Evolutionary conservation across 495 filamentous ascomycete genomes (phyloP), one percentile per base, ranked within the genome.

Genomic region (Evansstolkia leycettana): DNA sequence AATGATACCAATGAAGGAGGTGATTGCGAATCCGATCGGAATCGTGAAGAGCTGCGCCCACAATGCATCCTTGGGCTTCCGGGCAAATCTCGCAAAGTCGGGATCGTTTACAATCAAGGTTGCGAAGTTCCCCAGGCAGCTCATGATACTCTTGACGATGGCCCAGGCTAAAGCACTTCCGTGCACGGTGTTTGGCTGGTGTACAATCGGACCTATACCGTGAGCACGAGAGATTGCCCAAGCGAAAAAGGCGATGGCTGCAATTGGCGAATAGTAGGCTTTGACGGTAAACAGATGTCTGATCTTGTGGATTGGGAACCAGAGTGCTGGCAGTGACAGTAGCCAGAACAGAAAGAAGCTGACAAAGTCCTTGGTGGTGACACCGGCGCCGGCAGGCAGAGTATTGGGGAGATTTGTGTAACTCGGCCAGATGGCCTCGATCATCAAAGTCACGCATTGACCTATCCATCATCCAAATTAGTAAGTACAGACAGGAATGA

Each of bases 211-310:
- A 2, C 88, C 88, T 31, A 87, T 69, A 7, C 87, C 88, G 12
- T 87, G 70, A 18, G 88, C 87, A 18, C 81, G 76, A 36, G 84
- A 73, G 27, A 94, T 73, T 7, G 84, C 72, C 87, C 88, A 95
- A 43, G 87, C 86, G 57, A 94, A 85, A 67, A 88, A 94, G 15
- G 82, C 73, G 36, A 94, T 69, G 28, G 82, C 87, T 17, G 86
- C 86, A 27, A 71, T 67, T 0, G 88, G 88, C 2, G 92, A 88
- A 41, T 92, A 76, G 50, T 74, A 82, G 5, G 86, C 72, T 61
- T 95, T 95, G 48, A 82, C 83, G 13, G 88, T 94, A 55, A 95
- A 95, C 14, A 95, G 65, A 57, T 94, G 88, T 34, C 88, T 64
- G 23, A 73, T 60, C 39, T 73, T 58, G 39, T 73, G 69, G 18